Base-by-base conservation (phyloP, 768 basidiomycete species). In the Trichaptum fuscoviolaceum region DNA sequence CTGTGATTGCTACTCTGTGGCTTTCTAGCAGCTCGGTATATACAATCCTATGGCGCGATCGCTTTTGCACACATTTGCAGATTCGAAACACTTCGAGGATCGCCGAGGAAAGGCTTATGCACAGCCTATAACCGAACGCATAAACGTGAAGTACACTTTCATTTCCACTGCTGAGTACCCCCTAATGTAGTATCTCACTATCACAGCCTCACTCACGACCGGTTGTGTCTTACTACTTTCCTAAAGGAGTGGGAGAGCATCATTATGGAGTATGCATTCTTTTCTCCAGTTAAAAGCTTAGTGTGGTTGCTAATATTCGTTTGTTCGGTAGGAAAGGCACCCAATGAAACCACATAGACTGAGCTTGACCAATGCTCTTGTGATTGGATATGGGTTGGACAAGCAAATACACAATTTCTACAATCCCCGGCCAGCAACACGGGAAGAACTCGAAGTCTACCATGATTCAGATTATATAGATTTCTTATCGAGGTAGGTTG, bases 291-390 rank as follows among this genome's bases (percentile, higher is more conserved):
- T 26, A 30, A 58, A 58, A 64, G 61, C 57, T 59, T 52, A 52
- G 42, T 15, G 10, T 15, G 12, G 10, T 52, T 15, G 42, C 42
- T 52, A 20, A 52, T 26, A 66, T 58, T 58, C 30, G 58, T 57
- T 30, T 57, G 26, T 63, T 58, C 67, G 58, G n/a, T 71, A 99
- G 96, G 95, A 97, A 85, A 87, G 91, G 62, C 96, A 99, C 79
- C 96, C 96, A 1, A 99, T 99, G 96, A 97, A 98, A 76, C 96
- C 96, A 4, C 95, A 97, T 72, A 85, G 96, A 26, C 79, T 99
- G n/a, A 95, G 96, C 2, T 77, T 99, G 64, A 99, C 97, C 20
- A 99, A 98, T 71, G 89, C 95, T 1, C 85, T 99, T 61, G 96
- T 99, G 15, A 86, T 96, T 77, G 96, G 96, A 0, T 99, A 99